Evolutionary conservation across 2,329 filamentous ascomycete genomes (phyloP).

Genomic region (Phoma sp.): DNA sequence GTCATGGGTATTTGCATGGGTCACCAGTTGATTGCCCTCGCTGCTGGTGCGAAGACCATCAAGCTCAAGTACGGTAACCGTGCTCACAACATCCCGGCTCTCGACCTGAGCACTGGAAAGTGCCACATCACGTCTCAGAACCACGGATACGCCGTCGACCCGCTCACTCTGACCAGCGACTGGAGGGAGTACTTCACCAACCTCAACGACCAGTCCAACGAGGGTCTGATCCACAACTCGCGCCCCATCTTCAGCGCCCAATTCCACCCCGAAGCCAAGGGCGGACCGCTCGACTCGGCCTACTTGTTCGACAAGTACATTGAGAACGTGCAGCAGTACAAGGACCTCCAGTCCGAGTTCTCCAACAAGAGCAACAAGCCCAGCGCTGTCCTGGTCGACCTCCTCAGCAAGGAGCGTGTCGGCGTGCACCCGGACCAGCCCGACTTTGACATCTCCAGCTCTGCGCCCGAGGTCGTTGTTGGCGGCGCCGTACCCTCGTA

Average conservation of each 20-base stretch:
- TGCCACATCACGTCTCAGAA: slow-evolving; percentile 99
- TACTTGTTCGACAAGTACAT: slow-evolving; percentile 98
- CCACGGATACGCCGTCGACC: slow-evolving; percentile 95
- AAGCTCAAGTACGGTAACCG: slow-evolving; percentile 99
- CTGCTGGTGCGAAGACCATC: slow-evolving; percentile 85
- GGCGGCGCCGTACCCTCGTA: slow-evolving; percentile 40
- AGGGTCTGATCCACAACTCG: slow-evolving; percentile 95
- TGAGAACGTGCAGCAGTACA: slow-evolving; percentile 87
- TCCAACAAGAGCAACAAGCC: slow-evolving; percentile 84
- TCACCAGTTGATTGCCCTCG: slow-evolving; percentile 92
- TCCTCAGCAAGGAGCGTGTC: slow-evolving; percentile 92
- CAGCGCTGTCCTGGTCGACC: slow-evolving; percentile 85
- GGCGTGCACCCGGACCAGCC: slow-evolving; percentile 67
- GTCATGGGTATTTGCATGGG: slow-evolving; percentile 98
- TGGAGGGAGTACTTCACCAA: slow-evolving; percentile 99
- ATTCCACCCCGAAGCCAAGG: slow-evolving; percentile 98
- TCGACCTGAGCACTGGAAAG: slow-evolving; percentile 92
- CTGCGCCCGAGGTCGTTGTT: slow-evolving; percentile 39
- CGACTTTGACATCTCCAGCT: slow-evolving; percentile 40
- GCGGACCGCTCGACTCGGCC: slow-evolving; percentile 91
- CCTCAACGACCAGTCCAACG: slow-evolving; percentile 96
- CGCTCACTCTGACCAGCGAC: slow-evolving; percentile 78
- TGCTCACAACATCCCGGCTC: slow-evolving; percentile 95
- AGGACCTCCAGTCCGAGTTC: slow-evolving; percentile 77
- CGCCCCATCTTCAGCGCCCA: slow-evolving; percentile 98